Base-by-base conservation (phyloP, 2,329 filamentous ascomycete species). In the Aspergillus puulaauensis region DNA sequence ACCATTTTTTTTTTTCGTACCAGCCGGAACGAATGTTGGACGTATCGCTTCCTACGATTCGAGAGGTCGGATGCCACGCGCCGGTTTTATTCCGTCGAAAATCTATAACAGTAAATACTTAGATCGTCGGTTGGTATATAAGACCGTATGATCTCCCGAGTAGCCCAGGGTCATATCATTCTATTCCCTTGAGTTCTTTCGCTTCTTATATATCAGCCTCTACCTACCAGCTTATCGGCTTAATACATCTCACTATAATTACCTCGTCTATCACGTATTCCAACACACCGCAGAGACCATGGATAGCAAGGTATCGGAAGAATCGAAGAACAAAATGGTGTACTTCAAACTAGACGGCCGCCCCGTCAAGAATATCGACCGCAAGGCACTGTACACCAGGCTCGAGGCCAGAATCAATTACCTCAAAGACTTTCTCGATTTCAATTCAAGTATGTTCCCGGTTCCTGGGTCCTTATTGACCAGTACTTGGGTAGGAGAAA, bases 341-440 rank as follows among this genome's bases (percentile, higher is more conserved):
- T 61, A 66, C 31, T 52, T 51, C 45, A 45, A 56, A 21, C 41
- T 64, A 27, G 65, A 64, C 51, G 61, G 60, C 45, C 69, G 69
- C 21, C 62, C 64, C 7, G 64, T 67, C n/a, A 71, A 86, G 70
- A 88, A 90, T 67, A 81, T 91, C 64, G 84, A 88, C 71, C 85
- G 89, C 45, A 85, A 87, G 72, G 84, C 88, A 43, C 79, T 92
- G 6, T 91, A 91, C 73, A 90, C 86, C 23, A 85, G 83, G 64
- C 80, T 91, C 15, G 87, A 90, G 61, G 82, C 84, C 0, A 81
- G 89, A 51, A 84, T 92, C 58, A 83, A 84, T 52, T 92, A 91
- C 62, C 80, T 92, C 2, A 89, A 91, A 66, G 86, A 85, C 31
- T 91, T 92, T 59, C 83, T 92, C 24, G 89, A 92, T 68, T 92